Evolutionary conservation across 352 stramenopile genomes (phyloP).

Genomic region (Phytophthora colocasiae): DNA sequence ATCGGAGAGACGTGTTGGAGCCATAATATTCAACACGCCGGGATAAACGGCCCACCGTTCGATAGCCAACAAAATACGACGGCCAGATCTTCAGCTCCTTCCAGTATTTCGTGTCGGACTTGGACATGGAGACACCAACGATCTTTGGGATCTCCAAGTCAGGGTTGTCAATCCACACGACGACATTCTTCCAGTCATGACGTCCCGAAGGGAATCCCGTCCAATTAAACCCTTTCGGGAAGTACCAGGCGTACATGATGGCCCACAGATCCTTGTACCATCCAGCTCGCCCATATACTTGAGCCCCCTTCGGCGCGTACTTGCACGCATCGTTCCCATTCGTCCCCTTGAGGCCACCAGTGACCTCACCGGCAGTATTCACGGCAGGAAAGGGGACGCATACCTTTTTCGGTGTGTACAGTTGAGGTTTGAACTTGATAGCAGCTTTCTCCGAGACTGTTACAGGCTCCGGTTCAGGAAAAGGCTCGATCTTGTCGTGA

Average conservation of each 20-base stretch:
- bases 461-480: background rate
- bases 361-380: background rate
- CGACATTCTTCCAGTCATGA: background rate
- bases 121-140: background rate
- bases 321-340: background rate
- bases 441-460: background rate
- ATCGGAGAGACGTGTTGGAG: background rate
- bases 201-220: background rate
- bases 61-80: background rate
- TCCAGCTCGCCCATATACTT: background rate
- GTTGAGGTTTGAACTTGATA: slow-evolving; percentile 5
- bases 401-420: background rate
- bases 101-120: background rate
- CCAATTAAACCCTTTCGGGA: background rate
- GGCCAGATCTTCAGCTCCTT: background rate
- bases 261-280: background rate
- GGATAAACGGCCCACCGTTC: background rate
- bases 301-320: background rate
- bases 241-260: slow-evolving; percentile 15
- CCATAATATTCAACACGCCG: background rate
- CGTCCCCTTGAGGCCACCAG: background rate
- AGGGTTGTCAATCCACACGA: slow-evolving; percentile 3
- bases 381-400: background rate
- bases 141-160: background rate
- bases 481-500: background rate